Base-by-base conservation (phyloP, 2,329 filamentous ascomycete genomes). In the Pseudogymnoascus sp. region DNA sequence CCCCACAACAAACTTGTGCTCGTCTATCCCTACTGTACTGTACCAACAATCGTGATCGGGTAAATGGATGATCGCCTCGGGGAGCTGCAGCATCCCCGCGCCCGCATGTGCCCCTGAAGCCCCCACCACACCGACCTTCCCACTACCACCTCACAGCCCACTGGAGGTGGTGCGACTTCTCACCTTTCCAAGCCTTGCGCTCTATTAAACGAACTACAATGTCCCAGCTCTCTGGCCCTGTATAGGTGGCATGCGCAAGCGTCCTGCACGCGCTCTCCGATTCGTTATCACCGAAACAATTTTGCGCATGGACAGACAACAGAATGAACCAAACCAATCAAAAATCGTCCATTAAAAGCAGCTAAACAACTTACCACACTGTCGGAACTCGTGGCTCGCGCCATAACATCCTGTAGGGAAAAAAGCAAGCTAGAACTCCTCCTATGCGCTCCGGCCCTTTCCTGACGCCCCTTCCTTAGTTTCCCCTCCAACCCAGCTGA, bases 341-440 rank as follows among this genome's bases (percentile, higher is more conserved):
- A 31, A 54, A 54, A 33, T 21, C n/a, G 17, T 54, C 47, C 26
- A 54, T 33, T 54, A 33, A 54, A 54, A 33, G 47, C 47, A 54
- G 29, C 29, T 33, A 54, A 54, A 54, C 29, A 33, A 29, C 47
- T 54, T 54, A 54, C 47, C 47, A 54, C 47, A 15, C 29, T 29
- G 47, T 54, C 47, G 47, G 47, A 54, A 54, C 26, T n/a, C 29
- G 29, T 26, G 47, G 47, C 47, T 54, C 10, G 47, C 47, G 47
- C 47, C 47, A 54, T 54, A 26, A 54, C 15, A n/a, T 33, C 29
- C 5, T 54, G 15, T 54, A 33, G 13, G 33, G n/a, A 33, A 54
- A 11, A 33, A 21, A 33, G 29, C 33, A 54, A 33, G 9, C 47
- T 29, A 11, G 15, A 54, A 54, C 47, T 54, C 47, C 47, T 11